Percentiles rank a stretch among this genome's conserved stretches.
These are phyloP conservation scores for Kwoniella dejecticola DNA, from an alignment of 768 basidiomycete genomes.

Conservation along the genomic window DNA sequence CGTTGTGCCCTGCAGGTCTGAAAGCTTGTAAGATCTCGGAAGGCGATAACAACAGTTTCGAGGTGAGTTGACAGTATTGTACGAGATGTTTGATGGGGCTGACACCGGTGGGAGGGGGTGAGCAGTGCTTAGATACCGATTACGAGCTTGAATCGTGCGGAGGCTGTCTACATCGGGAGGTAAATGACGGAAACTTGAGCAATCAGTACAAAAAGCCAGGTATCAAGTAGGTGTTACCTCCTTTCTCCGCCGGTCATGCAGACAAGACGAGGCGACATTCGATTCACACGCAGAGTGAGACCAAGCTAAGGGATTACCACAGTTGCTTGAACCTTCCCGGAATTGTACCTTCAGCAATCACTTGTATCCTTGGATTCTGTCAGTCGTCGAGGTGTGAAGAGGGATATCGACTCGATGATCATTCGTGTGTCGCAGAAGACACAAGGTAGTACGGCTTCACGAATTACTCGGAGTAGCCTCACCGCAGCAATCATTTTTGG, in stretches of 20 bases:
- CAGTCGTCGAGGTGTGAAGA: too few species aligned
- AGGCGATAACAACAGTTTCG: background rate
- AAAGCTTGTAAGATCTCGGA: conserved; percentile 1
- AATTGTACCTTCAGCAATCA: too few species aligned
- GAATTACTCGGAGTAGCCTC: too few species aligned
- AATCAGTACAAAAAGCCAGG: background rate
- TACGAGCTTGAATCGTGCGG: conserved; percentile 11
- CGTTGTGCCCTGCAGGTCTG: background rate
- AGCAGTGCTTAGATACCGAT: conserved; percentile 6
- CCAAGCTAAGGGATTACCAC: too few species aligned
- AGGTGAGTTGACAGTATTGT: conserved; percentile 1
- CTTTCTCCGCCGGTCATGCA: background rate
- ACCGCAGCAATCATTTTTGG: too few species aligned
- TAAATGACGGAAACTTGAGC: background rate
- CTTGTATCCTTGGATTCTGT: too few species aligned
- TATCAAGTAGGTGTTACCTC: background rate
- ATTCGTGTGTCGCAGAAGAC: too few species aligned
- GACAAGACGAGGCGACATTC: background rate
- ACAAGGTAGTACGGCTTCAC: too few species aligned
- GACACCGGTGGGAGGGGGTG: background rate
- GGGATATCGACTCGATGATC: too few species aligned
- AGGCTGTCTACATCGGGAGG: background rate
- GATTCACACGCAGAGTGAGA: too few species aligned
- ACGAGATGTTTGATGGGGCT: background rate
- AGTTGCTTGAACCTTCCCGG: too few species aligned